Evolutionary conservation across 305 asterid genomes (phyloP).

Genomic region (Plantago lanceolata): DNA sequence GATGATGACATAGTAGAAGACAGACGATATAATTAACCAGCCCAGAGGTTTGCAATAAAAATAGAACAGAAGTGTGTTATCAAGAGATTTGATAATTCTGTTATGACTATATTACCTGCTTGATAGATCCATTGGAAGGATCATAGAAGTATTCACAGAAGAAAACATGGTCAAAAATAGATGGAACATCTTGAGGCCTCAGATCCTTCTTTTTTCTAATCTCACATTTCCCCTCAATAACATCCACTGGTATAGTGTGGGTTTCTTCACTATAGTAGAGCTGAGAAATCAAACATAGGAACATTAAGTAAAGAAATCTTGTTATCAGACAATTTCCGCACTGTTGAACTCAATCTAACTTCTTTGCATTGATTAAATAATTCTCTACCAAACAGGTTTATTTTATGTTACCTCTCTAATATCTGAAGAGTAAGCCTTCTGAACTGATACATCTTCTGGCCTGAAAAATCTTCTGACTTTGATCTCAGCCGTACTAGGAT

Average conservation of each 20-base stretch:
- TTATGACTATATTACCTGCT: slow-evolving; percentile 46
- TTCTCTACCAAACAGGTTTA: slow-evolving; percentile 8
- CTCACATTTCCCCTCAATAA: slow-evolving; percentile 80
- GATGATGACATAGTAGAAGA: slow-evolving; percentile 20
- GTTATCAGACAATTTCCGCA: background rate
- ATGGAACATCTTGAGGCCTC: slow-evolving; percentile 55
- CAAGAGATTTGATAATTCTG: background rate
- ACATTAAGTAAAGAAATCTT: slow-evolving; percentile 9
- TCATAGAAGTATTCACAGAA: slow-evolving; percentile 73
- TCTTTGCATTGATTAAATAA: slow-evolving; percentile 9
- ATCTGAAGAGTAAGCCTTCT: slow-evolving; percentile 78
- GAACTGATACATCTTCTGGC: slow-evolving; percentile 73
- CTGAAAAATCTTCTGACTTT: slow-evolving; percentile 74
- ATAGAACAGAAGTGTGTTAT: slow-evolving; percentile 2
- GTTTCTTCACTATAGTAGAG: slow-evolving; percentile 76
- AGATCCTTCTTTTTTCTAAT: slow-evolving; percentile 72
- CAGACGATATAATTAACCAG: slow-evolving; percentile 21
- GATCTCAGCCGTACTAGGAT: slow-evolving; percentile 41
- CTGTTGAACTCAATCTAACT: slow-evolving; percentile 9
- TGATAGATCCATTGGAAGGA: slow-evolving; percentile 74
- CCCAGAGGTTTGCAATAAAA: too few species aligned
- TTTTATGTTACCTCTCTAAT: slow-evolving; percentile 69
- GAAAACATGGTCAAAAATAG: slow-evolving; percentile 66
- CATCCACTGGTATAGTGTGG: slow-evolving; percentile 46
- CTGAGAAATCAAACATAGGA: slow-evolving; percentile 40